Conservation (phyloP, 495 filamentous ascomycete genomes). For the Lasiosphaeriaceae sp. region DNA sequence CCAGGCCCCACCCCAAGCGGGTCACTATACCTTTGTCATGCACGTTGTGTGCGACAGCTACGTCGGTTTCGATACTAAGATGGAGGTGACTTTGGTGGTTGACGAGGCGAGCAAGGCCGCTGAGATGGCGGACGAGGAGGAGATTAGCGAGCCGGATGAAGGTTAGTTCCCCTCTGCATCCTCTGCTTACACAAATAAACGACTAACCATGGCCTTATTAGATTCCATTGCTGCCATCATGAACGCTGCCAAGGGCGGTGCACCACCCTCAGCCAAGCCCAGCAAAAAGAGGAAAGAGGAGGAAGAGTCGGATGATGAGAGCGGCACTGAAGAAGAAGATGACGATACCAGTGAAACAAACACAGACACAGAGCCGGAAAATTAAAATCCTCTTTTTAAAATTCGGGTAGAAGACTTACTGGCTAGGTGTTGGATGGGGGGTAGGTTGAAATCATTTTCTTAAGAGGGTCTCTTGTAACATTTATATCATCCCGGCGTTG, state of each 20-base stretch:
- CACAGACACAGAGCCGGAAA: slow-evolving; percentile 72
- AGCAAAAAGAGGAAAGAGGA: slow-evolving; percentile 51
- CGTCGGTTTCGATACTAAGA: slow-evolving; percentile 83
- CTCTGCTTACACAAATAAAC: slow-evolving; percentile 8
- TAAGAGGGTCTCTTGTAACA: no score
- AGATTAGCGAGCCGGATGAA: slow-evolving; percentile 96
- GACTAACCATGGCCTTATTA: slow-evolving; percentile 38
- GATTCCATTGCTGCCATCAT: slow-evolving; percentile 95
- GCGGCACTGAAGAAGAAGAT: slow-evolving; percentile 82
- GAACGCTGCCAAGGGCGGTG: slow-evolving; percentile 70
- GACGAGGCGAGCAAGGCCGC: slow-evolving; percentile 84
- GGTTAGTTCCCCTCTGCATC: slow-evolving; percentile 53
- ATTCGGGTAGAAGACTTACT: background rate
- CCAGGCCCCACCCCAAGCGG: slow-evolving; percentile 87
- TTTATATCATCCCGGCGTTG: no score
- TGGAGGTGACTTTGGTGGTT: slow-evolving; percentile 83
- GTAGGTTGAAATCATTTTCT: no score
- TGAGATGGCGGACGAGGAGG: slow-evolving; percentile 77
- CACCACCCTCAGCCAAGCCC: slow-evolving; percentile 42
- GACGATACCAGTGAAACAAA: slow-evolving; percentile 74
- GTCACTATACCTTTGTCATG: slow-evolving; percentile 89
- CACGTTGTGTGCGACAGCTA: slow-evolving; percentile 91
- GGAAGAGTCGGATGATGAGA: slow-evolving; percentile 70
- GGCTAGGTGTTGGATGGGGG: no score
- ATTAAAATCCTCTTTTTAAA: slow-evolving; percentile 13